Percentiles rank a stretch among this genome's conserved stretches.
phyloP scores from a whole-genome alignment of 1,284 basidiomycete species.

The Apiotrichum mycotoxinovorans region DNA sequence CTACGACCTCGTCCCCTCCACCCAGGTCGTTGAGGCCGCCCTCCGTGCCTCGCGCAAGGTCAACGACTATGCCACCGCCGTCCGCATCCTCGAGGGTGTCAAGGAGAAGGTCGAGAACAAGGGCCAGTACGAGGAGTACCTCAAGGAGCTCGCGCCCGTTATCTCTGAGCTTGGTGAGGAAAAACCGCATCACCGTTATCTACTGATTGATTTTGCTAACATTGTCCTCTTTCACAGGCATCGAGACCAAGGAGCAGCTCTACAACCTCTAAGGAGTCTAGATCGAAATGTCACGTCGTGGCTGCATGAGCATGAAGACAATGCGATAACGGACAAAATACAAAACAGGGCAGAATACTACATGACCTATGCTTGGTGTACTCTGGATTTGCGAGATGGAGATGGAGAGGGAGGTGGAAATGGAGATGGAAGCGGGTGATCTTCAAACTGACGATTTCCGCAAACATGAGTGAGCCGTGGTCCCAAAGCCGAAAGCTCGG shows the following conservation, averaged over 20 bases:
- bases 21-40: slow-evolving; percentile 83
- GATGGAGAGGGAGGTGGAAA: too few species aligned
- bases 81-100: slow-evolving; percentile 88
- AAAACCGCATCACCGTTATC: too few species aligned
- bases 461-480: neutral
- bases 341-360: neutral
- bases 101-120: slow-evolving; percentile 95
- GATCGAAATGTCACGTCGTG: slow-evolving; percentile 19
- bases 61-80: slow-evolving; percentile 94
- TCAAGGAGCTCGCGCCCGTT: slow-evolving; percentile 78
- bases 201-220: too few species aligned
- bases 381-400: too few species aligned
- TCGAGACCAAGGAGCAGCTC: slow-evolving; percentile 49
- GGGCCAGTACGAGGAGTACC: slow-evolving; percentile 83
- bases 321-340: neutral
- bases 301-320: slow-evolving; percentile 5
- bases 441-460: neutral
- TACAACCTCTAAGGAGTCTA: slow-evolving; percentile 37
- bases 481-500: neutral
- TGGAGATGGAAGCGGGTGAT: too few species aligned
- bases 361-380: too few species aligned
- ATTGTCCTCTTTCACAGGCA: too few species aligned
- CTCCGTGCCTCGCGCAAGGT: slow-evolving; percentile 85
- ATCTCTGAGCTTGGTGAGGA: slow-evolving; percentile 86
- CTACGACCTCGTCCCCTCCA: slow-evolving; percentile 92